A percentile compares a stretch with the other conserved stretches of the same genome.
Conservation (phyloP, 306 rosid species). For the Cucumis cinereus region DNA sequence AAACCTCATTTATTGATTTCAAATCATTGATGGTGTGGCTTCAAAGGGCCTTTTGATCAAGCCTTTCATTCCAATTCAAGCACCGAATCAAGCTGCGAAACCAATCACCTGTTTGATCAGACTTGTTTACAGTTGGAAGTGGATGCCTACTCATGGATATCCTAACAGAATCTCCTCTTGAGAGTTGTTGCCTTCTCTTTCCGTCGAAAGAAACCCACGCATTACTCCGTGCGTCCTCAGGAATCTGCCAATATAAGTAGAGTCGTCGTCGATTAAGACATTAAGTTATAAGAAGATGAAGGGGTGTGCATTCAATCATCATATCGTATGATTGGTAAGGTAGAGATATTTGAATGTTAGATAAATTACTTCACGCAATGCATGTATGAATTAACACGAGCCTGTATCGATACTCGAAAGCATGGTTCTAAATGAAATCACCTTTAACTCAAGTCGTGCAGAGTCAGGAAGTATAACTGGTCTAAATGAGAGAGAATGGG, state of each 20-base stretch:
- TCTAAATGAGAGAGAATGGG: constrained; percentile 95
- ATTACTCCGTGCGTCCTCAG: constrained; percentile 86
- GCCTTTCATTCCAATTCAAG: constrained; percentile 97
- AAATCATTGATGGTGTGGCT: not conserved
- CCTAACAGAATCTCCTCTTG: constrained; percentile 82
- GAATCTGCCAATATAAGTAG: constrained; percentile 49
- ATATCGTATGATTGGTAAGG: not conserved
- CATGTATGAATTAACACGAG: not conserved
- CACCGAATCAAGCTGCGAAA: constrained; percentile 96
- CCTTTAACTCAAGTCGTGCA: constrained; percentile 88
- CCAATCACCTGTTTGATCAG: constrained; percentile 99
- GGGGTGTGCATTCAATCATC: not conserved
- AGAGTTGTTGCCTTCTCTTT: constrained; percentile 97
- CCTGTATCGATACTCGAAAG: not conserved
- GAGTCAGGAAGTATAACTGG: constrained; percentile 99
- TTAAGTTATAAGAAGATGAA: not conserved
- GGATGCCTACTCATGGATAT: constrained; percentile 91
- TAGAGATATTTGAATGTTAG: not conserved
- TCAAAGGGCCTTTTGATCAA: constrained; percentile 89
- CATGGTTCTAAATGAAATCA: constrained; percentile 17
- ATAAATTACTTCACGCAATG: not conserved
- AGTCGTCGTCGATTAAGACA: not conserved
- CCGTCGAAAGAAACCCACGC: constrained; percentile 99
- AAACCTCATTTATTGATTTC: constrained; percentile 3
- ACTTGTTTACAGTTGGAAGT: constrained; percentile 94